Base-by-base conservation (phyloP, 1,284 basidiomycete species). In the Rhodotorula sp. region DNA sequence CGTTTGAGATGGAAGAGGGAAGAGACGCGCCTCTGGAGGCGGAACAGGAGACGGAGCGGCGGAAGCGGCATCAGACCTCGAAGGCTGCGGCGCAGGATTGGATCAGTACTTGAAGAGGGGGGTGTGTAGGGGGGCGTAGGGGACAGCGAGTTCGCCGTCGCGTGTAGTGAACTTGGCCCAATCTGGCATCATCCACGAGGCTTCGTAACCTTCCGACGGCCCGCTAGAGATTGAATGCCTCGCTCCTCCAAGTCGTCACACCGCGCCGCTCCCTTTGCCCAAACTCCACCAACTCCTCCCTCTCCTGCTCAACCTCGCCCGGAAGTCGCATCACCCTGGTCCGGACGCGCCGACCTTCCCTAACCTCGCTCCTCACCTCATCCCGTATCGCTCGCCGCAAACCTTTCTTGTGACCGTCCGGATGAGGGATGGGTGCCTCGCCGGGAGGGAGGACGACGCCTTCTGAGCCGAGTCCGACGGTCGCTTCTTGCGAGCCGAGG, bases 371-470 rank as follows among this genome's bases (percentile, higher is more conserved):
- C 4, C 39, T n/a, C 4, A 60, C 61, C 34, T 66, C 68, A 1
- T 66, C 59, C 24, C 34, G 30, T 20, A 60, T 64, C 2, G 61
- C 64, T 17, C 36, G 29, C 10, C 51, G 53, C 15, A 66, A 8
- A 15, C 68, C 68, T 27, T 66, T 64, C 13, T 57, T 52, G 22
- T 49, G 48, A 7, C 64, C 55, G 11, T 48, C 60, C 0, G 71
- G 51, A 1, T 46, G 29, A 1, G 68, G 68, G 52, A 70, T 63
- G 19, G 56, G 8, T 4, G 68, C 64, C 2, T 32, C 48, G 8
- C 64, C 64, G 9, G 34, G 27, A 0, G 68, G 61, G 10, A 70
- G 36, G 51, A 72, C 71, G 34, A 72, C 62, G 27, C 71, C 71
- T 19, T 65, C 62, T 1, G 59, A 39, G 7, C 71, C 71, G 47